Percentiles rank a stretch among this genome's conserved stretches.
These are phyloP conservation scores for Boletus rubropictus DNA, from an alignment of 768 basidiomycete genomes.

Conservation along the genomic window DNA sequence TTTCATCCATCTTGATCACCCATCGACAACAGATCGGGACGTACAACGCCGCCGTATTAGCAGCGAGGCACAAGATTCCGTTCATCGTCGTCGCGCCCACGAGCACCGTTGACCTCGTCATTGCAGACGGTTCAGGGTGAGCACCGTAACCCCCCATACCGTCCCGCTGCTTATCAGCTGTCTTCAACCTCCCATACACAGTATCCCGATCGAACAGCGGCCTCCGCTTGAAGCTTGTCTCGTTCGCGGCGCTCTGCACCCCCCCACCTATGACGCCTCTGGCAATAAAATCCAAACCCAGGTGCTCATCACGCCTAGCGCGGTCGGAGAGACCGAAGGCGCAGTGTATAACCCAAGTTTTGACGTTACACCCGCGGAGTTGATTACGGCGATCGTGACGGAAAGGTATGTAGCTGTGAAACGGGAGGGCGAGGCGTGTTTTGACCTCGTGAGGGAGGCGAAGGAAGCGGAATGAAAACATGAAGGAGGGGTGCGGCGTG, in stretches of 20 bases:
- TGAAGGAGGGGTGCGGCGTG: too few relatives aligned
- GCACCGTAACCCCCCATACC: not conserved
- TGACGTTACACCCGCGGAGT: conserved; percentile 90
- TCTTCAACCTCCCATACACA: conserved; percentile 12
- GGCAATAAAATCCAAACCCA: conserved; percentile 60
- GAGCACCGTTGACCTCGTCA: conserved; percentile 83
- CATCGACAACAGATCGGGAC: conserved; percentile 62
- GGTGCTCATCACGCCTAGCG: conserved; percentile 77
- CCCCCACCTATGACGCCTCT: conserved; percentile 33
- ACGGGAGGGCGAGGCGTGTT: conserved; percentile 46
- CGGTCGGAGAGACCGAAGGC: conserved; percentile 30
- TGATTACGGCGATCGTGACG: conserved; percentile 93
- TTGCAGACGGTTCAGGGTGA: conserved; percentile 60
- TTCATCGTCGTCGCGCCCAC: conserved; percentile 93
- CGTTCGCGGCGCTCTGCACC: conserved; percentile 76
- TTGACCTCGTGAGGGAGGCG: conserved; percentile 52
- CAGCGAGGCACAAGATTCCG: conserved; percentile 79
- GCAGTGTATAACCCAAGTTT: conserved; percentile 88
- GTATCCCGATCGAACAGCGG: conserved; percentile 91
- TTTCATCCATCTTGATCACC: not conserved
- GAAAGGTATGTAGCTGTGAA: conserved; percentile 90
- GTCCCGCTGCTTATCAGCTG: not conserved
- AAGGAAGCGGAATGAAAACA: conserved; percentile 1
- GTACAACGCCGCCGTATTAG: conserved; percentile 92
- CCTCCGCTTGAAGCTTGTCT: conserved; percentile 84